phyloP scores from a whole-genome alignment of 176 grass and related monocot genomes.

The Aegilops speltoides region DNA sequence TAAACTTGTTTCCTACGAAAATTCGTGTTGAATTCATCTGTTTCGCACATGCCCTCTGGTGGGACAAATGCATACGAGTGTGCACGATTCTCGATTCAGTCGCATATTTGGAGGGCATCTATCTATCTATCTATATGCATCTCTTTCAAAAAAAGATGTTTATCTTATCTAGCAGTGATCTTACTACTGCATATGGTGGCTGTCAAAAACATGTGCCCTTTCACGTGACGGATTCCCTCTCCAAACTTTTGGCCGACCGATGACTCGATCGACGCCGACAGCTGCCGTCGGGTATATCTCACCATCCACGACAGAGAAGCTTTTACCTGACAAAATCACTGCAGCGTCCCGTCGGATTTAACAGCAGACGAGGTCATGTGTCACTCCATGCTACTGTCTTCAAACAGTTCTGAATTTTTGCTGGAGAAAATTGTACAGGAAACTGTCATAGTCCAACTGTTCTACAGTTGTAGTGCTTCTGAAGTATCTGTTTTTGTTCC shows the following conservation, averaged over 20 bases:
- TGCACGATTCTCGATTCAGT: background rate
- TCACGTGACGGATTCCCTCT: conserved; percentile 28
- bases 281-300: conserved; percentile 11
- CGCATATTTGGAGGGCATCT: conserved; percentile 18
- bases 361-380: conserved; percentile 2
- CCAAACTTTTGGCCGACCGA: conserved; percentile 5
- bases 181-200: conserved; percentile 4
- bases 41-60: background rate
- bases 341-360: background rate
- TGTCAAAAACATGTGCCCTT: background rate
- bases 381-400: background rate
- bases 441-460: background rate
- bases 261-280: conserved; percentile 11
- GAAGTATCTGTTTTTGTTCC: background rate
- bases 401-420: background rate
- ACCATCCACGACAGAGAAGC: background rate
- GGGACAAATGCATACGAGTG: background rate
- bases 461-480: background rate
- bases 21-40: background rate
- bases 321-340: background rate
- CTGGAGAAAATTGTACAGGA: background rate
- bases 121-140: background rate
- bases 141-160: background rate
- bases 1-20: background rate
- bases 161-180: background rate